Base-by-base conservation (phyloP, 805 yeast genomes). In the Saccharomycopsis babjevae region DNA sequence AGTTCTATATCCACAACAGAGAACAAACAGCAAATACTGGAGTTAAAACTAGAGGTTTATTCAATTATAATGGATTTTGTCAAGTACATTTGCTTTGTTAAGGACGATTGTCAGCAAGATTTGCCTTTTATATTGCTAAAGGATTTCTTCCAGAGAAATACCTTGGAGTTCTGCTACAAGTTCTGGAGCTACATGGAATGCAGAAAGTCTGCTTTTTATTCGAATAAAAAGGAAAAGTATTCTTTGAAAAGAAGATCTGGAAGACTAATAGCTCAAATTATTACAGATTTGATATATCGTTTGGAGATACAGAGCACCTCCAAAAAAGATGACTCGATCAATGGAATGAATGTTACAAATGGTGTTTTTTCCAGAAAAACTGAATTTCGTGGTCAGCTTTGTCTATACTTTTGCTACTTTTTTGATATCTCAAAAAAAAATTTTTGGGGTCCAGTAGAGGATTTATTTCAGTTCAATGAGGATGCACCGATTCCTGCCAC, bases 181-280 rank as follows among this genome's bases (percentile, higher is more conserved):
- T 63, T 63, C 42, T 63, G 63, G 63, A 30, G 22, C 16, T 61
- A 56, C 50, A 38, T 63, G 58, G 65, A 61, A 38, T 42, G 60
- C 5, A 43, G 65, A 56, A 32, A 58, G 10, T 50, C n/a, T 28
- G 36, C 36, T 38, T 38, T 46, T 13, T 46, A 46, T 46, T 46
- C 28, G 25, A 46, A 46, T 25, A 46, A 46, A 22, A 46, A 46
- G 28, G 52, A 46, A 7, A 46, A 46, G 10, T 46, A 46, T 11
- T 46, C 52, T 22, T 46, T 46, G n/a, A 46, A 46, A 46, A 46
- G 52, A 46, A 20, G 52, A 46, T 46, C 52, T 20, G 52, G 52
- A 46, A 46, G 52, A 46, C 22, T 46, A 13, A 46, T 46, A 22
- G 52, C 52, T 22, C 52, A 46, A 46, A 46, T 46, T 46, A 46